Base-by-base conservation (phyloP, 1,139 yeast species). In the Arxiozyma slooffiae region DNA sequence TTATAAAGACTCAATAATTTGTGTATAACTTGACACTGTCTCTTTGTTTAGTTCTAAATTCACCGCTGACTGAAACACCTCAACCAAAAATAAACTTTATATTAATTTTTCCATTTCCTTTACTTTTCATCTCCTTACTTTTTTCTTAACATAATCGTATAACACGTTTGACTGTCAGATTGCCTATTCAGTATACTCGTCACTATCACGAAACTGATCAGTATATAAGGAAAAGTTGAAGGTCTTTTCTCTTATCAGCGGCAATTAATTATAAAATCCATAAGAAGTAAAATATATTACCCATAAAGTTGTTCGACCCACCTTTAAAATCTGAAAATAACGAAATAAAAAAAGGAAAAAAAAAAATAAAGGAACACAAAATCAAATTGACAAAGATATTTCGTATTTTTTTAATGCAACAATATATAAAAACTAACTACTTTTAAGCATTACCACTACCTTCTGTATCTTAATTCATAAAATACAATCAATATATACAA, bases 1-100 rank as follows among this genome's bases (percentile, higher is more conserved):
- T 56, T 81, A 85, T 45, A 81, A 69, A 18, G 76, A 67, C 58
- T 80, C 85, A 53, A 81, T 81, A 38, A 80, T 84, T 57, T 68
- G 72, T 9, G 51, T 44, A 1, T 53, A 50, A 11, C 36, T 30
- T 30, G 36, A 30, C 6, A 14, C 36, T 11, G 36, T 3, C 36
- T 30, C 36, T 30, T 30, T 11, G n/a, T 30, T 30, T 7, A 2
- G 3, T 2, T 30, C n/a, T 30, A 30, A 30, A 30, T 7, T 11
- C 3, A 30, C 36, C n/a, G 36, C 36, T 30, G 36, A 6, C 36
- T 30, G 36, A 16, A 30, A 30, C 36, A 30, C 14, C 36, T 14
- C 14, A 30, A 30, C n/a, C 11, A 30, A 30, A 30, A 30, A 30
- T 30, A 11, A 30, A 11, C 4, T 4, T 11, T 30, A 30, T 30